phyloP scores from a whole-genome alignment of 2,329 filamentous ascomycete genomes.

The Beauveria bassiana region DNA sequence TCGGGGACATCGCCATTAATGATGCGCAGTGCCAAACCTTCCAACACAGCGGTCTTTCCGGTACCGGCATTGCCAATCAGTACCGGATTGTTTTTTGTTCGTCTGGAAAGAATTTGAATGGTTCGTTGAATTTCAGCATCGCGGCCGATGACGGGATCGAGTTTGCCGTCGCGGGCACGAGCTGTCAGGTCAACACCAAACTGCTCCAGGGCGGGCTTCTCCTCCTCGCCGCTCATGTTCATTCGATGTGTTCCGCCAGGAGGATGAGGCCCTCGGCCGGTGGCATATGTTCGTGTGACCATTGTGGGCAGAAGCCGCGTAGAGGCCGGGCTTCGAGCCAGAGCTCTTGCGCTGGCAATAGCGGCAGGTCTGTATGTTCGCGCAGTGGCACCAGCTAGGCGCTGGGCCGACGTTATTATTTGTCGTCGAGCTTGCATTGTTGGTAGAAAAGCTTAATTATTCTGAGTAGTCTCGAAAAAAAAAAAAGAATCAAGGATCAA shows the following conservation, averaged over 20 bases:
- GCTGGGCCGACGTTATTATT: slow-evolving; percentile 30
- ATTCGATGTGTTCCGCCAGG: slow-evolving; percentile 91
- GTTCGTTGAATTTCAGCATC: slow-evolving; percentile 88
- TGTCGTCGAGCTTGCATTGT: slow-evolving; percentile 36
- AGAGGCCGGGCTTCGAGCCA: slow-evolving; percentile 9
- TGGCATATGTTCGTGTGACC: slow-evolving; percentile 49
- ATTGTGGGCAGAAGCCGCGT: slow-evolving; percentile 30
- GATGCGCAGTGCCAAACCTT: slow-evolving; percentile 84
- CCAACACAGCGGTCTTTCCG: slow-evolving; percentile 88
- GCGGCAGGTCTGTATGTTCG: slow-evolving; percentile 23
- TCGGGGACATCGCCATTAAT: slow-evolving; percentile 90
- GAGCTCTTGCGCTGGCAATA: slow-evolving; percentile 14
- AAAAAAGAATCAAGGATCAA: neutral
- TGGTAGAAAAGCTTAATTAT: neutral
- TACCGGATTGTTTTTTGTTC: slow-evolving; percentile 94
- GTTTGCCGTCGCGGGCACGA: slow-evolving; percentile 75
- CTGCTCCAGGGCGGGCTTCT: slow-evolving; percentile 85
- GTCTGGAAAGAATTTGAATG: slow-evolving; percentile 83
- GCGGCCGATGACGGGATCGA: slow-evolving; percentile 92
- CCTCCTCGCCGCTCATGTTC: slow-evolving; percentile 66
- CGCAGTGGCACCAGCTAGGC: slow-evolving; percentile 25
- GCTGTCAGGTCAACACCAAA: slow-evolving; percentile 87
- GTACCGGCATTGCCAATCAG: slow-evolving; percentile 88
- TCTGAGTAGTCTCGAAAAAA: neutral
- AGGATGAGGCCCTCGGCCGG: slow-evolving; percentile 72